Base-by-base conservation (phyloP, 116 monocot genomes). In the Dioscorea cayenensis region DNA sequence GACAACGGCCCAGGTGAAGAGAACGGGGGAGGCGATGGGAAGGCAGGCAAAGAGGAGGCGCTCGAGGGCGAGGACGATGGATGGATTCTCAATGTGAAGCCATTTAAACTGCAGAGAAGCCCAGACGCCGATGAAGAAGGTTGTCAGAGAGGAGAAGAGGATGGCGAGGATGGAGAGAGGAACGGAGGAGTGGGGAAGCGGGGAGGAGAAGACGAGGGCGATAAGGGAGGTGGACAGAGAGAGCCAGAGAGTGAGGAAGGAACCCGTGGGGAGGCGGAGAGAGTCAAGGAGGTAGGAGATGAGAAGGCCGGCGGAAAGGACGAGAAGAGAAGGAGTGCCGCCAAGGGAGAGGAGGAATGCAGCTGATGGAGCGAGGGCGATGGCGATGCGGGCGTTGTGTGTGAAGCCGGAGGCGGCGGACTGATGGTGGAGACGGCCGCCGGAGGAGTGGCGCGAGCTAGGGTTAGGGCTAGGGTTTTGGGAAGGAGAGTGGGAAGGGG, bases 71-170 rank as follows among this genome's bases (percentile, higher is more conserved):
- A 64, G 43, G 22, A 76, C 77, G 23, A 99, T 78, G 49, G 89
- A 74, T 7, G 91, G 91, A 68, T 82, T 81, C 81, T 99, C 91
- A 67, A 99, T 78, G 79, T 87, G 91, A 72, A 99, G 79, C 89
- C 89, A 99, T 7, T 79, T 73, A 77, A 99, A 99, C 66, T 99
- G 86, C 49, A 99, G 79, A 38, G 99, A 91, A 14, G 83, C 74
- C 99, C 99, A 99, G 38, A 90, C 77, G 50, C 94, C 94, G 32
- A 99, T 75, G 49, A 99, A 78, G 77, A 99, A 94, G 64, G 76
- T 85, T 37, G 75, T 80, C 51, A 83, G 67, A 16, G 84, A 90
- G 67, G 84, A 93, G 69, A 97, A 80, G 22, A 97, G 64, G 65
- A 87, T 63, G 11, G 94, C 83, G 60, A 96, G 80, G 38, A 64